Base-by-base conservation (phyloP, 495 filamentous ascomycete species). In the Jackrogersella minutella region DNA sequence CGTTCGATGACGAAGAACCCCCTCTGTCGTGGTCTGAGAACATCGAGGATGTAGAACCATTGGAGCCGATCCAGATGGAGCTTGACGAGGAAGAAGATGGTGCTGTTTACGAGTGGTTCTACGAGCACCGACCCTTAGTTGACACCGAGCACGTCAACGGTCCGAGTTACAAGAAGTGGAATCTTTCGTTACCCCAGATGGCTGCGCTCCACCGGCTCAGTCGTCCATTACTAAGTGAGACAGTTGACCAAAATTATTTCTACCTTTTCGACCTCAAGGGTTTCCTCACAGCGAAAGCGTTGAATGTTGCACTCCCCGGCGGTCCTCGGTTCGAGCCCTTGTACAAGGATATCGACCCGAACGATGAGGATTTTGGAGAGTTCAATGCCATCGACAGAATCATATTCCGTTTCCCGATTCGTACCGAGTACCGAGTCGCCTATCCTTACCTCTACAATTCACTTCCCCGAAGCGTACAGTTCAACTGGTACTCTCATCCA, bases 351-450 rank as follows among this genome's bases (percentile, higher is more conserved):
- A 92, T 99, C 47, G 94, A 99, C 74, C 96, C 96, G 28, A 98
- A 99, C 71, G 93, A 98, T 71, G 96, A 99, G 77, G 96, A 99
- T 74, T 99, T 99, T 78, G 95, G 96, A 74, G 96, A 99, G 77
- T 99, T 99, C 86, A 99, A 99, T 71, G 96, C 94, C 43, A 99
- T 99, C 73, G 94, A 98, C 74, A 92, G 96, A 62, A 99, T 99
- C 77, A 99, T 99, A 69, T 99, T 99, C 84, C 90, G 96, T 49
- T 87, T 90, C 34, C 96, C 96, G 2, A 96, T 98, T 69, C 87
- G 94, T 52, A 99, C 94, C 17, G 96, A 99, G 79, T 97, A 96
- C 77, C 88, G 93, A 11, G 96, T 99, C 46, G 91, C 91, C 8
- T 97, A 91, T 74, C 96, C 95, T 2, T 96, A 88, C 76, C 84